These are phyloP conservation scores for Ceriops decandra DNA, from an alignment of 345 rosid genomes.

Conservation along the genomic window DNA sequence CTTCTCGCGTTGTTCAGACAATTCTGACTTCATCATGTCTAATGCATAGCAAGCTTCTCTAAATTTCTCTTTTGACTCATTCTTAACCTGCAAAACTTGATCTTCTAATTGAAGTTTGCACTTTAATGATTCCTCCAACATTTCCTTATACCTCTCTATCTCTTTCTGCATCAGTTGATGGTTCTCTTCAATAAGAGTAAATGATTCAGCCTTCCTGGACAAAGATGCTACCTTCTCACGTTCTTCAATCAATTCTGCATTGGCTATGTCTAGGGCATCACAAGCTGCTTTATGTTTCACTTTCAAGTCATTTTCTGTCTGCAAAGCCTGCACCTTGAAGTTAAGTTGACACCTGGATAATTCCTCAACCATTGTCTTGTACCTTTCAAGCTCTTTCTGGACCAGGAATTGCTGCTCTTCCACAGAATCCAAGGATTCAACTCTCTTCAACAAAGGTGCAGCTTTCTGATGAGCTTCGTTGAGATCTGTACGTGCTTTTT, in stretches of 20 bases:
- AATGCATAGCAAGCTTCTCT: not conserved
- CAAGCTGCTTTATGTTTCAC: not conserved
- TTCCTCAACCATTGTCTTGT: not conserved
- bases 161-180: not conserved
- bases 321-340: slow-evolving; percentile 3
- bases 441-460: slow-evolving; percentile 5
- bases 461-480: not conserved
- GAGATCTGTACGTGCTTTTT: not conserved
- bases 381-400: slow-evolving; percentile 3
- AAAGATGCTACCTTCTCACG: not conserved
- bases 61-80: not conserved
- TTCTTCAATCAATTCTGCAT: slow-evolving; percentile 1
- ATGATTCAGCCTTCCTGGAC: not conserved
- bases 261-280: not conserved
- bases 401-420: not conserved
- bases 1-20: not conserved
- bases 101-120: not conserved
- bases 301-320: not conserved
- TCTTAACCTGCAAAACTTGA: not conserved
- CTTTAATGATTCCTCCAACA: not conserved
- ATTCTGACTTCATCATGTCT: not conserved
- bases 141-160: not conserved
- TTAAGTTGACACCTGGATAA: not conserved
- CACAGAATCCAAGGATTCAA: not conserved
- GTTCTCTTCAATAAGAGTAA: not conserved